Evolutionary conservation across 352 stramenopile species (phyloP).

Genomic region (Phytopythium vexans): DNA sequence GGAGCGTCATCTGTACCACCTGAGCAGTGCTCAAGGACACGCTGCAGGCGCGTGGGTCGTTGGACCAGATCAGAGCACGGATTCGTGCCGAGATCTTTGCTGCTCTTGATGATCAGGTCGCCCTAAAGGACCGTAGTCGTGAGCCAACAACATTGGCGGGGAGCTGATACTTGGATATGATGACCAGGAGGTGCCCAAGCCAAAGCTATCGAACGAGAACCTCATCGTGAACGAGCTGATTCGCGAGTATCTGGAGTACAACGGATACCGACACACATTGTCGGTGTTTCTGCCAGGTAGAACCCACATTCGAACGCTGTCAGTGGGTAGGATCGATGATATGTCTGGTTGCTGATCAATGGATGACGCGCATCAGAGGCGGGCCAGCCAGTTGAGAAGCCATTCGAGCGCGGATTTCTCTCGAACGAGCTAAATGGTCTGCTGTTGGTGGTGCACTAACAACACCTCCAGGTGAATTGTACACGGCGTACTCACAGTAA

Average conservation of each 20-base stretch:
- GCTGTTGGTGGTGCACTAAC: too few relatives aligned
- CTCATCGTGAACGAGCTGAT: slow-evolving; percentile 95
- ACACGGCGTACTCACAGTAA: too few relatives aligned
- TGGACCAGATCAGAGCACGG: slow-evolving; percentile 82
- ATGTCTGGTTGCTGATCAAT: background rate
- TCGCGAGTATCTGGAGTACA: slow-evolving; percentile 92
- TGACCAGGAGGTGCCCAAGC: slow-evolving; percentile 45
- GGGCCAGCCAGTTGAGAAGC: slow-evolving; percentile 70
- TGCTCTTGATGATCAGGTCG: slow-evolving; percentile 76
- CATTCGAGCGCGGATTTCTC: slow-evolving; percentile 82
- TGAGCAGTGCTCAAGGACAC: slow-evolving; percentile 78
- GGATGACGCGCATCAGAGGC: slow-evolving; percentile 39
- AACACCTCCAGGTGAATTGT: background rate
- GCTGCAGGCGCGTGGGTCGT: slow-evolving; percentile 62
- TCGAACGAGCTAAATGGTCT: slow-evolving; percentile 74
- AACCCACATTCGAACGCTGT: slow-evolving; percentile 1
- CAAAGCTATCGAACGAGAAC: slow-evolving; percentile 90
- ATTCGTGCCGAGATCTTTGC: slow-evolving; percentile 85
- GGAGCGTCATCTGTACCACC: too few relatives aligned
- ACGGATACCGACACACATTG: slow-evolving; percentile 88
- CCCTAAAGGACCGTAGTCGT: background rate
- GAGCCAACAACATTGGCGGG: background rate
- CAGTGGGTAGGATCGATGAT: background rate
- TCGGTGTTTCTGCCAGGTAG: slow-evolving; percentile 82
- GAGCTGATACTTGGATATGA: background rate